Percentiles rank a stretch among this genome's conserved stretches.
These are phyloP conservation scores for Nymphaea colorata DNA, from an alignment of 164 flowering plant genomes.

Conservation along the genomic window DNA sequence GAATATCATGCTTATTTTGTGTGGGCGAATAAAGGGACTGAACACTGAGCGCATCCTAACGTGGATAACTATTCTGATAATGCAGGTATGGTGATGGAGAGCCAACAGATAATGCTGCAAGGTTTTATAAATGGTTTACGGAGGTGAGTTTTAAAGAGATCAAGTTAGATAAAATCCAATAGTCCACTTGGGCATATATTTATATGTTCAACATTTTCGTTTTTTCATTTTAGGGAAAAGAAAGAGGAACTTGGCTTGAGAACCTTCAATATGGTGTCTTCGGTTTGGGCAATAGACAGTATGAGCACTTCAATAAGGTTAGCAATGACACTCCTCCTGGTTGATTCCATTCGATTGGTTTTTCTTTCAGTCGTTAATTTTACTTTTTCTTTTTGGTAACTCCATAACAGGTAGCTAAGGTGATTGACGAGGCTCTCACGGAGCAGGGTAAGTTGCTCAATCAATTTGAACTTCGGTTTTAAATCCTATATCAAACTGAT, in stretches of 20 bases:
- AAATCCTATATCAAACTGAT: too few relatives aligned
- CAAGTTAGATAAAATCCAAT: background rate
- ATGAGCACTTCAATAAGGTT: constrained; percentile 97
- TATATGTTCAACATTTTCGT: background rate
- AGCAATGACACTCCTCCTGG: background rate
- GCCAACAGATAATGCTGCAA: constrained; percentile 97
- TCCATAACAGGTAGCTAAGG: constrained; percentile 57
- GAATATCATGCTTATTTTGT: background rate
- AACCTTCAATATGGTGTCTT: constrained; percentile 67
- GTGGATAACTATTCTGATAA: background rate
- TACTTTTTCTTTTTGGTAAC: background rate
- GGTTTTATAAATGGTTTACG: constrained; percentile 80
- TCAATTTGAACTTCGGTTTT: too few relatives aligned
- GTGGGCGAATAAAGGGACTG: background rate
- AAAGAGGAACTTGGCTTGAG: constrained; percentile 49
- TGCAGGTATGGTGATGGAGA: constrained; percentile 93
- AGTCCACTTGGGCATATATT: background rate
- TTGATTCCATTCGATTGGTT: background rate
- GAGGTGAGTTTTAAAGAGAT: constrained; percentile 5
- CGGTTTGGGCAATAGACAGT: constrained; percentile 93
- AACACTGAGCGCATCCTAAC: background rate
- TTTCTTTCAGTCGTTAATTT: constrained; percentile 2
- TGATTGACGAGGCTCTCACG: constrained; percentile 51
- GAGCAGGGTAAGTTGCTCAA: constrained; percentile 51
- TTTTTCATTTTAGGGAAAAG: constrained; percentile 38